These are phyloP conservation scores for Globisporangium carolinianum DNA, from an alignment of 352 stramenopile genomes.

Conservation along the genomic window DNA sequence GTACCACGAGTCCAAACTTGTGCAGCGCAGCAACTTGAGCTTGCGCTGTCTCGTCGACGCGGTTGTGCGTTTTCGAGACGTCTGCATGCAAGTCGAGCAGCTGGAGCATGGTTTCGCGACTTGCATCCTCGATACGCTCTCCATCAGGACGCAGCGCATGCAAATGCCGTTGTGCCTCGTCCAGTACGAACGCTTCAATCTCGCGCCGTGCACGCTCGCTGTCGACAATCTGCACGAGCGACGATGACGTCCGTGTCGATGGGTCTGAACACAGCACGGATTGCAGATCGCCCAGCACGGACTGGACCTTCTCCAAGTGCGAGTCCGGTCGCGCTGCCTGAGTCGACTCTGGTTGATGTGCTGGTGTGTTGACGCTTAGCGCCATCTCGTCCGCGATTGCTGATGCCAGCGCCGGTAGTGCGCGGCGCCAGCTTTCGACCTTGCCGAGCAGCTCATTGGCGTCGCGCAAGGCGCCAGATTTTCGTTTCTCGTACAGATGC, in stretches of 20 bases:
- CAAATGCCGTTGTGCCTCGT: slow-evolving; percentile 32
- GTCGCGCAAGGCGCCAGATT: slow-evolving; percentile 6
- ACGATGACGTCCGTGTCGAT: slow-evolving; percentile 38
- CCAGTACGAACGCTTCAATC: slow-evolving; percentile 39
- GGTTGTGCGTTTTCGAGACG: slow-evolving; percentile 40
- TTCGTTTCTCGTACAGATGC: slow-evolving; percentile 14
- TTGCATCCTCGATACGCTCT: not conserved
- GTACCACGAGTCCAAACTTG: slow-evolving; percentile 35
- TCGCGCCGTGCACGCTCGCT: slow-evolving; percentile 47
- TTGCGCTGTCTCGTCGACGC: slow-evolving; percentile 36
- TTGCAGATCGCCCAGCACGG: slow-evolving; percentile 28
- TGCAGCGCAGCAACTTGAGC: slow-evolving; percentile 22
- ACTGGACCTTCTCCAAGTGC: slow-evolving; percentile 20
- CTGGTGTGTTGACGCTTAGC: slow-evolving; percentile 5
- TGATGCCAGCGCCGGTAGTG: slow-evolving; percentile 19
- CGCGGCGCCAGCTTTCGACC: slow-evolving; percentile 32
- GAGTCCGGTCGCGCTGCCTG: slow-evolving; percentile 15
- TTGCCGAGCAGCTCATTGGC: slow-evolving; percentile 18
- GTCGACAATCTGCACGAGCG: slow-evolving; percentile 36
- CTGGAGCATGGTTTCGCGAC: slow-evolving; percentile 11
- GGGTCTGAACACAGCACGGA: slow-evolving; percentile 35
- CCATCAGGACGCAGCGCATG: not conserved
- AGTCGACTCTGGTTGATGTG: slow-evolving; percentile 11
- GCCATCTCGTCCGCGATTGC: slow-evolving; percentile 33
- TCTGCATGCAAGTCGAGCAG: slow-evolving; percentile 34